Evolutionary conservation across 2,329 filamentous ascomycete genomes (phyloP).

Genomic region (Neonectria faginata): DNA sequence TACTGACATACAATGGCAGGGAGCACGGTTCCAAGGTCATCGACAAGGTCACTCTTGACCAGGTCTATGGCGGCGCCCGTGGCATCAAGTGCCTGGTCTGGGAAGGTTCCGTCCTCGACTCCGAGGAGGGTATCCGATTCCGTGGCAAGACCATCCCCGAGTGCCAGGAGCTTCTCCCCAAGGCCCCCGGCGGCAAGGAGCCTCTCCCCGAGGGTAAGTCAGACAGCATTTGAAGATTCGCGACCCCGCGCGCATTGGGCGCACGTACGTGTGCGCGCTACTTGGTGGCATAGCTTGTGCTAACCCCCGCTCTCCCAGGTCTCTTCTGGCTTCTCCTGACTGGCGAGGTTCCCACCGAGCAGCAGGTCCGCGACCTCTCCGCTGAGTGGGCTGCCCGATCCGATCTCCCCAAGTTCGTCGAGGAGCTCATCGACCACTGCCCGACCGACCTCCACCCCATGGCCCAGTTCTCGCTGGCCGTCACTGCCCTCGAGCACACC

Average conservation of each 20-base stretch:
- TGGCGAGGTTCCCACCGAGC: slow-evolving; percentile 95
- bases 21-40: slow-evolving; percentile 95
- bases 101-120: slow-evolving; percentile 98
- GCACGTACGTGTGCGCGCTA: slow-evolving; percentile 8
- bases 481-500: slow-evolving; percentile 98
- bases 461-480: slow-evolving; percentile 98
- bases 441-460: slow-evolving; percentile 99
- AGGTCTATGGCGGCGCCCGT: slow-evolving; percentile 99
- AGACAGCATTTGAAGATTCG: slow-evolving; percentile 1
- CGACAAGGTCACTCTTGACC: slow-evolving; percentile 98
- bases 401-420: slow-evolving; percentile 96
- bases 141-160: slow-evolving; percentile 99
- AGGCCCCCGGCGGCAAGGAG: slow-evolving; percentile 95
- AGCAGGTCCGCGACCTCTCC: slow-evolving; percentile 98
- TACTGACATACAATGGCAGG: slow-evolving; percentile 60
- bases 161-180: slow-evolving; percentile 97
- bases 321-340: slow-evolving; percentile 99
- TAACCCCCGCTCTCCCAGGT: slow-evolving; percentile 61
- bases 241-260: slow-evolving; percentile 21
- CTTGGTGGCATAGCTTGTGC: slow-evolving; percentile 18
- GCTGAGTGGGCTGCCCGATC: slow-evolving; percentile 99
- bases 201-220: slow-evolving; percentile 88
- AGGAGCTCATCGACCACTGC: slow-evolving; percentile 99
- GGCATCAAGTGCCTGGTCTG: slow-evolving; percentile 99
- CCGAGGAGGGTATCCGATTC: slow-evolving; percentile 99